phyloP scores from a whole-genome alignment of 2,329 filamentous ascomycete genomes.

The Colletotrichum chlorophyti region DNA sequence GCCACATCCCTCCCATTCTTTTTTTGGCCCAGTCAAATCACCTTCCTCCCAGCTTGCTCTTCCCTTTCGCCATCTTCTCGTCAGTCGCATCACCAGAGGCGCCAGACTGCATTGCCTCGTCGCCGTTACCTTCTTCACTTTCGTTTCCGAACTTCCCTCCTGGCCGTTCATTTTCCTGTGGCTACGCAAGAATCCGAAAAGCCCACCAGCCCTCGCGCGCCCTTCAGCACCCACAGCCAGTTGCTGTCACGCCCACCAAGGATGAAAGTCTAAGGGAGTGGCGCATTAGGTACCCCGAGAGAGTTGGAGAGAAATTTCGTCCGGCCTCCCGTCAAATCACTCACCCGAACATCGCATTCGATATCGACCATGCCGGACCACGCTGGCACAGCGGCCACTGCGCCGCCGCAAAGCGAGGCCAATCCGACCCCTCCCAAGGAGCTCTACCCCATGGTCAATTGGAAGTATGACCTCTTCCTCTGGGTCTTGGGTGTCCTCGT shows the following conservation, averaged over 20 bases:
- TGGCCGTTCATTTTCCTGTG: too few relatives aligned
- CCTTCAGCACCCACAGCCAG: conserved; percentile 10
- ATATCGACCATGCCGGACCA: conserved; percentile 14
- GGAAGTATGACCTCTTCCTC: conserved; percentile 79
- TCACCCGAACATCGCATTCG: not conserved
- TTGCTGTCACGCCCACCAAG: conserved; percentile 18
- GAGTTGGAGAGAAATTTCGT: conserved; percentile 5
- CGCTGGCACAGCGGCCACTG: conserved; percentile 25
- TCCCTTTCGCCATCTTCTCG: conserved; percentile 8
- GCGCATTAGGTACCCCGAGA: too few relatives aligned
- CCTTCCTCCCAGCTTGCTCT: not conserved
- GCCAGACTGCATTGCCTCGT: too few relatives aligned
- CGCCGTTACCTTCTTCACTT: too few relatives aligned
- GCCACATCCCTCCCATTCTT: conserved; percentile 23
- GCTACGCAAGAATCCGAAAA: not conserved
- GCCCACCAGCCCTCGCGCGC: not conserved
- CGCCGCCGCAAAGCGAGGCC: conserved; percentile 34
- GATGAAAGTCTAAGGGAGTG: conserved; percentile 27
- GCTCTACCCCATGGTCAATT: conserved; percentile 73
- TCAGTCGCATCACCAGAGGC: conserved; percentile 5
- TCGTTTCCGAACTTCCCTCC: too few relatives aligned
- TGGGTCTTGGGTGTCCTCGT: conserved; percentile 83
- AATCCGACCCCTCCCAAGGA: conserved; percentile 52
- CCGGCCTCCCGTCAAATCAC: not conserved
- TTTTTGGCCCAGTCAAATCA: conserved; percentile 12